phyloP scores from a whole-genome alignment of 2,329 filamentous ascomycete genomes.

The Penicillium sp. region DNA sequence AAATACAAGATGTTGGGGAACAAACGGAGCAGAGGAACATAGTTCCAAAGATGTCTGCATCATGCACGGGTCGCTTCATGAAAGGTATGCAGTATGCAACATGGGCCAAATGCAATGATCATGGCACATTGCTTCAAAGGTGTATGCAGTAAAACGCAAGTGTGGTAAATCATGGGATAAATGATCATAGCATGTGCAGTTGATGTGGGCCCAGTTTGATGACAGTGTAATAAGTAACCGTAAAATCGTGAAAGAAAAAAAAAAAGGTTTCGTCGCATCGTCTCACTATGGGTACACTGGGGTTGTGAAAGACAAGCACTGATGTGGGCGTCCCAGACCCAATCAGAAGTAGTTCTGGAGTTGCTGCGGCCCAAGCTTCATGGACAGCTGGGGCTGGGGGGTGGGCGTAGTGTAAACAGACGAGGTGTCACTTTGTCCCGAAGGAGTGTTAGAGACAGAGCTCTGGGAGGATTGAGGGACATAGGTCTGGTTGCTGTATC shows the following conservation, averaged over 20 bases:
- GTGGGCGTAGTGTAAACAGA: constrained; percentile 32
- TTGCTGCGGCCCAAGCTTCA: constrained; percentile 30
- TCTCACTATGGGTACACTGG: constrained; percentile 41
- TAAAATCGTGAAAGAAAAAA: constrained; percentile 29
- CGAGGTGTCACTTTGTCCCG: constrained; percentile 30
- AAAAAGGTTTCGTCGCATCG: constrained; percentile 32
- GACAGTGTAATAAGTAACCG: constrained; percentile 23
- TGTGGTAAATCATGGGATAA: constrained; percentile 13
- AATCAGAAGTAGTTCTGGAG: constrained; percentile 36
- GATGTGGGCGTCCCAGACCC: constrained; percentile 14
- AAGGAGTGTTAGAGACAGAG: constrained; percentile 26
- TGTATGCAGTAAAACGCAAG: constrained; percentile 17
- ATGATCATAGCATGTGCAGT: constrained; percentile 21
- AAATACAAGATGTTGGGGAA: constrained; percentile 3
- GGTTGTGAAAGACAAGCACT: constrained; percentile 21
- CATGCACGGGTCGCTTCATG: constrained; percentile 16
- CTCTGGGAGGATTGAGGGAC: constrained; percentile 20
- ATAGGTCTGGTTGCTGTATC: constrained; percentile 29
- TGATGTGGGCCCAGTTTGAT: constrained; percentile 23
- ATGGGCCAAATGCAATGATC: constrained; percentile 20
- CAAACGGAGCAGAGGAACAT: constrained; percentile 5
- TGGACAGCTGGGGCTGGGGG: constrained; percentile 28
- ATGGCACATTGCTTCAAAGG: constrained; percentile 23
- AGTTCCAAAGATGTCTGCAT: constrained; percentile 15
- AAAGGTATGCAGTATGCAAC: constrained; percentile 21